Evolutionary conservation across 768 basidiomycete species (phyloP), one percentile per base, ranked within the genome.

Genomic region (Wakefieldia striispora): DNA sequence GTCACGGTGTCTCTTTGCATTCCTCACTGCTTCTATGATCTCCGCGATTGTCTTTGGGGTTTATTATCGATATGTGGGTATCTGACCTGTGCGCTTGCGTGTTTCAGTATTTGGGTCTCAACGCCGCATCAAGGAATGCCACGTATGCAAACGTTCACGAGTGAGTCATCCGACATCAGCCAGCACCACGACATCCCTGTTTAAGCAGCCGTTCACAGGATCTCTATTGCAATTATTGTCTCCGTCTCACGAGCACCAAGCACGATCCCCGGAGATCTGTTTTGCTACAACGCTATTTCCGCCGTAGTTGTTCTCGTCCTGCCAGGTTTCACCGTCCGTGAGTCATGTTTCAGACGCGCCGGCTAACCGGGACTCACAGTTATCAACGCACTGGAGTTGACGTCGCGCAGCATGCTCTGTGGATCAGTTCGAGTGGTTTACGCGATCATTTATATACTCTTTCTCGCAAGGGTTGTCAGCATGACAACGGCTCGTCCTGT

Each of bases 131-230:
- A 56, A 91, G 88, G 69, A 93, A 87, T 58, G 79, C 88, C 1
- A 86, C 91, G 71, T 95, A 93, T 68, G 91, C 91, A n/a, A 95
- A 92, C 60, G 91, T 95, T 49, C 95, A 94, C 61, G 93, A 95
- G 93, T 94, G 65, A 67, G 91, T 75, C 20, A 89, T 74, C 20
- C 6, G 27, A 39, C 33, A 33, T 34, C 43, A 42, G 23, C 33
- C 9, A 13, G n/a, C 34, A 43, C 7, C 14, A 3, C n/a, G n/a
- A 20, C 11, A 20, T 47, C 20, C 36, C 24, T 45, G 26, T 23
- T 37, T 29, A 43, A 33, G 16, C 33, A 33, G 19, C 29, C 6
- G 27, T 12, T 4, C 36, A 14, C 36, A 94, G 91, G 65, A 91
- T 94, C 61, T 87, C 90, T 0, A 83, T 87, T 11, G 82, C 89